phyloP scores from a whole-genome alignment of 495 filamentous ascomycete genomes.

The Lindgomyces ingoldianus region DNA sequence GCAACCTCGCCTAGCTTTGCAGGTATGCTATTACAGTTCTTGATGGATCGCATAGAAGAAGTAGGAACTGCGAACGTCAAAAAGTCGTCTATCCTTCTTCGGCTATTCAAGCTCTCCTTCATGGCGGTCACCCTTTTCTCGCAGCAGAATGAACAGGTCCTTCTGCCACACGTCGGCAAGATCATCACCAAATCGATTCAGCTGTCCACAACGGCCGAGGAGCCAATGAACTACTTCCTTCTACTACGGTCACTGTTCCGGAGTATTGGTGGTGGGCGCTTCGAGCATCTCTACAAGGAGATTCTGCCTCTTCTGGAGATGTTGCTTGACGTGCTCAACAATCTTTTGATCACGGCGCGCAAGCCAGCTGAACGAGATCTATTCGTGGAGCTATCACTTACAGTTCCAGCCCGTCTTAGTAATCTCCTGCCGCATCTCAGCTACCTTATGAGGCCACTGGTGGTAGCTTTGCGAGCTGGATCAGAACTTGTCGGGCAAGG shows the following conservation, averaged over 20 bases:
- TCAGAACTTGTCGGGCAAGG: conserved; percentile 94
- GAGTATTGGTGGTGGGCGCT: conserved; percentile 95
- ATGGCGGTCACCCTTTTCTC: conserved; percentile 99
- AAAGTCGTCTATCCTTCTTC: conserved; percentile 85
- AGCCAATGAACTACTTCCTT: conserved; percentile 98
- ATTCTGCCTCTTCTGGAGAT: conserved; percentile 95
- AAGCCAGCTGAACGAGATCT: conserved; percentile 90
- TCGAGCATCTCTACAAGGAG: conserved; percentile 97
- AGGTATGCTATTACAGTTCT: conserved; percentile 93
- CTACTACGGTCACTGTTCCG: conserved; percentile 88
- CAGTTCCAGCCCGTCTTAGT: conserved; percentile 90
- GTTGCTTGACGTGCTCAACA: conserved; percentile 95
- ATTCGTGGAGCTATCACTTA: conserved; percentile 94
- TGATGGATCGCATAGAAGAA: conserved; percentile 94
- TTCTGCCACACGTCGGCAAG: conserved; percentile 92
- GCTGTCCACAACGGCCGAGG: conserved; percentile 89
- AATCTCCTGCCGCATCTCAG: conserved; percentile 96
- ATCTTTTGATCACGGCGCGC: conserved; percentile 80
- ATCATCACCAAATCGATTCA: conserved; percentile 96
- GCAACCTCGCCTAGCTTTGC: conserved; percentile 96
- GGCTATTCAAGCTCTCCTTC: conserved; percentile 97
- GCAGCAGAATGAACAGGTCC: conserved; percentile 88
- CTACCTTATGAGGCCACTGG: conserved; percentile 94
- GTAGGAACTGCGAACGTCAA: conserved; percentile 88
- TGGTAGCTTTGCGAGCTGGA: conserved; percentile 87